These are phyloP conservation scores for Posidonia oceanica DNA, from an alignment of 116 monocot genomes.

Conservation along the genomic window DNA sequence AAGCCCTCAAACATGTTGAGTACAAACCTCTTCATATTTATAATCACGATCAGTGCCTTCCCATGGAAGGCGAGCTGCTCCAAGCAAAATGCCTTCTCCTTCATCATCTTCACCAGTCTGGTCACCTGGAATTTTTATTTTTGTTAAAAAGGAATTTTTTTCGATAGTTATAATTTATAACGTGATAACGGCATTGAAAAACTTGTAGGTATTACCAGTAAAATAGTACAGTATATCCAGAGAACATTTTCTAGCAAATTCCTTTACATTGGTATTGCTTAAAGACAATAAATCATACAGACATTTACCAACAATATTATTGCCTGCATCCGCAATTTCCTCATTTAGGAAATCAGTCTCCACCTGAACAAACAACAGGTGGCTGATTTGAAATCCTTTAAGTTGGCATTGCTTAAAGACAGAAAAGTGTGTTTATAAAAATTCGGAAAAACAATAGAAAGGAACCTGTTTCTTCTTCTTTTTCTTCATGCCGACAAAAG, in stretches of 20 bases:
- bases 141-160: neutral
- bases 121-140: conserved; percentile 20
- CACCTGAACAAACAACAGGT: conserved; percentile 37
- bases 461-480: conserved; percentile 90
- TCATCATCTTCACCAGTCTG: conserved; percentile 62
- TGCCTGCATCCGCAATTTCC: conserved; percentile 53
- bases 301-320: conserved; percentile 33
- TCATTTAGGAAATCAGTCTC: conserved; percentile 51
- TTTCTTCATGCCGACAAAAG: conserved; percentile 83
- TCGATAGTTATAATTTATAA: neutral
- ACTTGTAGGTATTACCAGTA: too few relatives aligned
- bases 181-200: neutral
- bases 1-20: neutral
- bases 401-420: neutral
- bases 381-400: neutral
- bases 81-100: conserved; percentile 54
- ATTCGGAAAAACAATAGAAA: neutral
- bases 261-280: too few relatives aligned
- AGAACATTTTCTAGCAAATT: too few relatives aligned
- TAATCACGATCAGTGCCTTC: conserved; percentile 92
- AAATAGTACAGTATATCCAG: too few relatives aligned
- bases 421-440: too few relatives aligned
- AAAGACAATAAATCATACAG: neutral
- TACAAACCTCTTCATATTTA: conserved; percentile 71
- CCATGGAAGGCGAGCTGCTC: conserved; percentile 52